A percentile compares a stretch with the other conserved stretches of the same genome.
Conservation (phyloP, 106 monocot species). For the Alisma plantagoaquatica region DNA sequence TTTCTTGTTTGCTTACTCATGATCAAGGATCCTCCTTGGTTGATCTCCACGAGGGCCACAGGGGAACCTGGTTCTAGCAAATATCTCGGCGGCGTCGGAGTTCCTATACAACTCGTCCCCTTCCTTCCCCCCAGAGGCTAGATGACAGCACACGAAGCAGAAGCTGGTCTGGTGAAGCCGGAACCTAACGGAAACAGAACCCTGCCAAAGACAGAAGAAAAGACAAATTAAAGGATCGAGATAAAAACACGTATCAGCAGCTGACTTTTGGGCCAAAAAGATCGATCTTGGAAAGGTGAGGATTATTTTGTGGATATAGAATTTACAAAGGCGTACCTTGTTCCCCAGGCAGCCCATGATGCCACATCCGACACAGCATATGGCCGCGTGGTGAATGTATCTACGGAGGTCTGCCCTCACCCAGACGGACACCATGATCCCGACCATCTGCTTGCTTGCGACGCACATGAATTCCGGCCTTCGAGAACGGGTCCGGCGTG, state of each 20-base stretch:
- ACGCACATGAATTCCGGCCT: constrained; percentile 28
- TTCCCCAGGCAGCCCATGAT: constrained; percentile 75
- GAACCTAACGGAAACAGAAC: constrained; percentile 62
- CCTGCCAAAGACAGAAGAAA: constrained; percentile 26
- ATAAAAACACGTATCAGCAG: background rate
- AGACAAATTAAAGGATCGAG: background rate
- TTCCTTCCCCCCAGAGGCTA: constrained; percentile 67
- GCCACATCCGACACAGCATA: constrained; percentile 68
- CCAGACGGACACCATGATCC: constrained; percentile 63
- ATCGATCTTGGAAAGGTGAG: background rate
- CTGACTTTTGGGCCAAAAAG: background rate
- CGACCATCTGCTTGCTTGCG: constrained; percentile 82
- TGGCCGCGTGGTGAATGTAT: constrained; percentile 25
- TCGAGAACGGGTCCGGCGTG: background rate
- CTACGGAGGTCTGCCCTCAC: constrained; percentile 28
- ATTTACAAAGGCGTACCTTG: constrained; percentile 31
- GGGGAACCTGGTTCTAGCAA: constrained; percentile 44
- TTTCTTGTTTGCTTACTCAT: constrained; percentile 74
- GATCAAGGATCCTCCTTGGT: constrained; percentile 48
- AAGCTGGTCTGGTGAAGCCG: constrained; percentile 61
- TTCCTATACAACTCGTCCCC: constrained; percentile 57
- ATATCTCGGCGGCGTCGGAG: constrained; percentile 42
- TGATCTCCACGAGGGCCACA: constrained; percentile 14
- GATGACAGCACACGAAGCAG: constrained; percentile 79
- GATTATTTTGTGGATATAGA: background rate